Evolutionary conservation across 306 rosid species (phyloP).

Genomic region (Begonia fuchsioides): DNA sequence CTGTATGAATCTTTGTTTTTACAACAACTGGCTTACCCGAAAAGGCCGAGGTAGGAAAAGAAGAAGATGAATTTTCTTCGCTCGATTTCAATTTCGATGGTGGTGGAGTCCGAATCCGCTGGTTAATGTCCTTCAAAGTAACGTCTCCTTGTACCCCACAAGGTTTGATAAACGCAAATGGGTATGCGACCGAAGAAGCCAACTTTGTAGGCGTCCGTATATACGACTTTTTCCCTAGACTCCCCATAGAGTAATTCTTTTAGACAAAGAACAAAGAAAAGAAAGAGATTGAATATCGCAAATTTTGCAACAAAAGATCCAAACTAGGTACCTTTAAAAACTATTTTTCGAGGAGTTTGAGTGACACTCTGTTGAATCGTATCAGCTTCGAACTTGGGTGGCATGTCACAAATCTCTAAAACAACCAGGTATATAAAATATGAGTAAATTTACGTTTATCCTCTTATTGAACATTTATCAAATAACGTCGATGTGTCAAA

Average conservation of each 20-base stretch:
- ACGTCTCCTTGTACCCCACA: conserved; percentile 75
- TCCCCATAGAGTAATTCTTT: too few species aligned
- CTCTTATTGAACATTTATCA: too few species aligned
- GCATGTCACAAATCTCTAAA: conserved; percentile 33
- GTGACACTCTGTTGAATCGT: too few species aligned
- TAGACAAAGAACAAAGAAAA: too few species aligned
- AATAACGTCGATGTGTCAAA: too few species aligned
- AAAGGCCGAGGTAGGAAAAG: conserved; percentile 75
- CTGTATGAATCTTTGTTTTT: conserved; percentile 71
- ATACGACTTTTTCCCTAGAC: conserved; percentile 60
- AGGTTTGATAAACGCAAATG: conserved; percentile 82
- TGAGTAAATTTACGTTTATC: too few species aligned
- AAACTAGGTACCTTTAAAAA: too few species aligned
- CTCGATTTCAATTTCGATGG: conserved; percentile 35
- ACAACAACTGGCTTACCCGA: conserved; percentile 97
- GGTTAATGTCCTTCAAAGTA: conserved; percentile 87
- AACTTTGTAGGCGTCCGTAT: conserved; percentile 52
- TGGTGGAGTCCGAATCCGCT: conserved; percentile 62
- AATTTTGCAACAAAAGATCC: too few species aligned
- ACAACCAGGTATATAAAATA: background rate
- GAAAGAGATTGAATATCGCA: too few species aligned
- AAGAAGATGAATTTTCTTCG: conserved; percentile 33
- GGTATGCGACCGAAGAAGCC: conserved; percentile 81
- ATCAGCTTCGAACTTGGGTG: too few species aligned
- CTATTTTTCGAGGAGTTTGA: too few species aligned